phyloP scores from a whole-genome alignment of 148 eudicot genomes.

The Limonium bicolor region DNA sequence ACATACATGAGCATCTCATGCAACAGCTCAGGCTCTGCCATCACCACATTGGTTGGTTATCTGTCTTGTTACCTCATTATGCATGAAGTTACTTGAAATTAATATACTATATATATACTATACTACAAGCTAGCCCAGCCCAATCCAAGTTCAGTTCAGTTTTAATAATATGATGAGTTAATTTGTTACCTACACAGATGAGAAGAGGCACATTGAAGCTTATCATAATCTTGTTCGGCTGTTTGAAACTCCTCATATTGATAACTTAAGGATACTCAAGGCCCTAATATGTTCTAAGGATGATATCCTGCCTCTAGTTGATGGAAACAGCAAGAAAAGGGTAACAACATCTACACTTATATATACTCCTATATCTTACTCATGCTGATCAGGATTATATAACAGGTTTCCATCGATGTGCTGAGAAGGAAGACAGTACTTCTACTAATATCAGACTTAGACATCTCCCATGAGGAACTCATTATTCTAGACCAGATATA shows the following conservation, averaged over 20 bases:
- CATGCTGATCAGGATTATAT: neutral
- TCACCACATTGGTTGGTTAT: conserved; percentile 51
- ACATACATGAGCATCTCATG: conserved; percentile 62
- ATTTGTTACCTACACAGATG: too few species aligned
- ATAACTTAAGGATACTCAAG: conserved; percentile 55
- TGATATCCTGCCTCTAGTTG: conserved; percentile 48
- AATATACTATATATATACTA: too few species aligned
- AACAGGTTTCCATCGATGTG: conserved; percentile 57
- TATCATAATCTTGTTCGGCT: conserved; percentile 42
- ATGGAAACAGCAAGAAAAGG: conserved; percentile 34
- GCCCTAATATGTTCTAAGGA: conserved; percentile 45
- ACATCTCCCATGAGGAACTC: conserved; percentile 42
- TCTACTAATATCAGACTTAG: conserved; percentile 69
- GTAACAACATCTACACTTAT: conserved; percentile 10
- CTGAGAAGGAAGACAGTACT: conserved; percentile 57
- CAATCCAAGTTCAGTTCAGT: too few species aligned
- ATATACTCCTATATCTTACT: neutral
- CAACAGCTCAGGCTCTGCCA: conserved; percentile 50
- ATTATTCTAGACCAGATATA: conserved; percentile 30
- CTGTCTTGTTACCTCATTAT: neutral
- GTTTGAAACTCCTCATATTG: conserved; percentile 52
- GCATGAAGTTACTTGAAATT: too few species aligned
- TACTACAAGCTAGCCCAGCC: too few species aligned
- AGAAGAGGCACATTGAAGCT: conserved; percentile 56
- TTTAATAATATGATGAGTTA: too few species aligned